Evolutionary conservation across 805 yeast genomes (phyloP).

Genomic region (Blastobotrys mokoenaii): DNA sequence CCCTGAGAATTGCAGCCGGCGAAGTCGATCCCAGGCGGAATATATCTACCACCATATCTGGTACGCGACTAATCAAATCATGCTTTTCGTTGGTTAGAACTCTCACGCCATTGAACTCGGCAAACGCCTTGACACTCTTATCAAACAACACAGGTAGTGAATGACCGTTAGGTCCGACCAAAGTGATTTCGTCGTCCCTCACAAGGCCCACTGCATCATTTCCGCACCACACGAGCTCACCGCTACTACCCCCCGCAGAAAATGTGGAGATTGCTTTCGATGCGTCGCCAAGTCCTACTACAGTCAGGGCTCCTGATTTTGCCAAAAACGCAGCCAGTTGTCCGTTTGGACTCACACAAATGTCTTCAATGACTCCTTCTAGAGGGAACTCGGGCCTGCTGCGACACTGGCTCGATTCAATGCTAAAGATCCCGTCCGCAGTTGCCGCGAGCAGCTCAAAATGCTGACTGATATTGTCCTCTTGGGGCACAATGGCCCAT

Average conservation of each 20-base stretch:
- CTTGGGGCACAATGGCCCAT: constrained; percentile 28
- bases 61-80: constrained; percentile 59
- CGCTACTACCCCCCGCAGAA: constrained; percentile 24
- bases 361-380: constrained; percentile 38
- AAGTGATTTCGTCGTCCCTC: constrained; percentile 50
- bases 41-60: constrained; percentile 45
- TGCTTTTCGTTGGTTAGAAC: constrained; percentile 50
- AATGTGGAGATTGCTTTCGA: constrained; percentile 37
- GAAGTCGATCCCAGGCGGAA: constrained; percentile 79
- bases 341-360: constrained; percentile 46
- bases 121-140: constrained; percentile 34
- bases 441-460: constrained; percentile 22
- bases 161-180: constrained; percentile 58
- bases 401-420: background rate
- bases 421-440: background rate
- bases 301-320: constrained; percentile 37
- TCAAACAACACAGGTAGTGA: constrained; percentile 28
- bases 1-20: constrained; percentile 74
- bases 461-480: constrained; percentile 17
- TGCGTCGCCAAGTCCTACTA: constrained; percentile 39
- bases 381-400: background rate
- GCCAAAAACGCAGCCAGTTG: constrained; percentile 46
- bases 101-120: constrained; percentile 61
- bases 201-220: constrained; percentile 67
- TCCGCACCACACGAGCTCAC: constrained; percentile 63